Evolutionary conservation across 1,284 basidiomycete genomes (phyloP).

Genomic region (Fomitopsis schrenkii): DNA sequence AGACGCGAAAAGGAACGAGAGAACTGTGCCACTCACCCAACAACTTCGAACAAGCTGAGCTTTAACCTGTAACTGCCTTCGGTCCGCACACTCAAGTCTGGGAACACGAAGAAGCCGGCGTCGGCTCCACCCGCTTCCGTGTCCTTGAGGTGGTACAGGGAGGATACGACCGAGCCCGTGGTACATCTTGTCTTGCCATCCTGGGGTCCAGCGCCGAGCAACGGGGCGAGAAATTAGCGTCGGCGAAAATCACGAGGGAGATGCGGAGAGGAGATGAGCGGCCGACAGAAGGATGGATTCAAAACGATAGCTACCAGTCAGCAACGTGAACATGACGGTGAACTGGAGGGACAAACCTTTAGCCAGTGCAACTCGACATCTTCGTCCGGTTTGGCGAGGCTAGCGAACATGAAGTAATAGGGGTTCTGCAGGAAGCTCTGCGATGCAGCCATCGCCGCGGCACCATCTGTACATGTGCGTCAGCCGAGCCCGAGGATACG

Average conservation of each 20-base stretch:
- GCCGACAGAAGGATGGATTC: not conserved
- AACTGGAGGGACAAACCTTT: constrained; percentile 44
- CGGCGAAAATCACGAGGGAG: not conserved
- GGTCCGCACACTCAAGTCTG: constrained; percentile 82
- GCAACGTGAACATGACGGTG: not conserved
- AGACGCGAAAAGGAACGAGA: not conserved
- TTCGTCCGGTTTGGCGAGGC: constrained; percentile 81
- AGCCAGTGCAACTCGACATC: constrained; percentile 93
- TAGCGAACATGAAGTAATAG: constrained; percentile 94
- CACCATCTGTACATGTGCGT: constrained; percentile 10
- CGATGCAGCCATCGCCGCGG: constrained; percentile 30
- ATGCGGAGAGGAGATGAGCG: not conserved
- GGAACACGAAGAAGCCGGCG: constrained; percentile 90
- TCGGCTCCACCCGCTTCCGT: constrained; percentile 80
- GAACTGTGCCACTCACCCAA: constrained; percentile 58
- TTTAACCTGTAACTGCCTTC: constrained; percentile 89
- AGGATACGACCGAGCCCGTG: constrained; percentile 87
- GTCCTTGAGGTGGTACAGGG: constrained; percentile 94
- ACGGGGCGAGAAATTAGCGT: not conserved
- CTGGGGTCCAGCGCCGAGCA: constrained; percentile 24
- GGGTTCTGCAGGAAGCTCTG: constrained; percentile 78
- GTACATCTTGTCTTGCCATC: constrained; percentile 90
- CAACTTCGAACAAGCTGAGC: constrained; percentile 89
- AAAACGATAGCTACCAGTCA: not conserved
- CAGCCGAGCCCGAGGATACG: not conserved